These are phyloP conservation scores for Neofusicoccum kwambonambiense DNA, from an alignment of 2,329 filamentous ascomycete species.

Conservation along the genomic window DNA sequence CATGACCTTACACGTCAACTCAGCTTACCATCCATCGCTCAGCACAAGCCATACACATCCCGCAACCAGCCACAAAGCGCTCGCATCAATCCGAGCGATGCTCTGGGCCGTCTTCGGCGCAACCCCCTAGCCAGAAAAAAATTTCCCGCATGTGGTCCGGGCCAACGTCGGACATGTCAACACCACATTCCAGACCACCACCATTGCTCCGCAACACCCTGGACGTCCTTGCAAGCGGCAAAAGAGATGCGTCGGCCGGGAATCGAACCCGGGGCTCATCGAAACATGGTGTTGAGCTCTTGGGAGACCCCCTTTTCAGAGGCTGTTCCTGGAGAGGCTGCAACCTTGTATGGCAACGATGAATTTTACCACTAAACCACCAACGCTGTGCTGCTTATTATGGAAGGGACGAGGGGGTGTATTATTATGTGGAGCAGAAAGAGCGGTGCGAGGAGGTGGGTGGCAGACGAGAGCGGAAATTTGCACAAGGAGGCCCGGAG, in stretches of 20 bases:
- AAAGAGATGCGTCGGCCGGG: constrained; percentile 17
- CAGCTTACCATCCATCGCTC: too few species aligned
- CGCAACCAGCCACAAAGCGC: background rate
- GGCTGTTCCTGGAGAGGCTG: background rate
- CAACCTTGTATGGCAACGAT: constrained; percentile 5
- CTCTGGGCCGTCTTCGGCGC: background rate
- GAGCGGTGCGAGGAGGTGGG: background rate
- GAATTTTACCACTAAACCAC: constrained; percentile 18
- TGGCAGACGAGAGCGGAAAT: background rate
- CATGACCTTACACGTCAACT: too few species aligned
- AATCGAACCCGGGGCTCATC: constrained; percentile 19
- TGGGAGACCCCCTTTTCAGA: background rate
- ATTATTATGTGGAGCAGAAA: too few species aligned
- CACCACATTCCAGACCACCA: background rate
- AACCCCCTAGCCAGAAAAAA: background rate
- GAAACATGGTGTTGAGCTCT: background rate
- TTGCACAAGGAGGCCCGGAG: too few species aligned
- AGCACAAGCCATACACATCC: too few species aligned
- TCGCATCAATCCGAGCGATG: background rate
- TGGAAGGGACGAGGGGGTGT: too few species aligned
- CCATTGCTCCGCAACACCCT: background rate
- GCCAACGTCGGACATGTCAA: background rate
- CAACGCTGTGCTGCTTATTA: background rate
- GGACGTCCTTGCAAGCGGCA: background rate
- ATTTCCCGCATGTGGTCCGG: background rate